These are phyloP conservation scores for Coprinopsis marcescibilis DNA, from an alignment of 768 basidiomycete species.

Conservation along the genomic window DNA sequence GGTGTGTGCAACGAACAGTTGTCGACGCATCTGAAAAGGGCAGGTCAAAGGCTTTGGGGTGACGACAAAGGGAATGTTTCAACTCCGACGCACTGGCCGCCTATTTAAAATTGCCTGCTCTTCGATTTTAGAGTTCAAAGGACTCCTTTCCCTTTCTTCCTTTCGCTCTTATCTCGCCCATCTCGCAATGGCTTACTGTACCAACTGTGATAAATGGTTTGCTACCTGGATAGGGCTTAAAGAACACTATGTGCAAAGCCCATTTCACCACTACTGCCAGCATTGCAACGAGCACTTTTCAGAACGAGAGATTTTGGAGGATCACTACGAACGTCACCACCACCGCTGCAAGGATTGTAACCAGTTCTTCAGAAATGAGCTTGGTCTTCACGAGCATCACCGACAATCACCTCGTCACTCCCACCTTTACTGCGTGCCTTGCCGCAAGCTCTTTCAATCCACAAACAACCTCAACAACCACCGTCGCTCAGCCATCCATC, in stretches of 20 bases:
- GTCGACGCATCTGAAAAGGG: too few species aligned
- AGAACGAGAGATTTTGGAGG: conserved; percentile 23
- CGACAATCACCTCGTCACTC: conserved; percentile 27
- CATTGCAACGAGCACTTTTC: conserved; percentile 39
- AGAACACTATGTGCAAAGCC: conserved; percentile 41
- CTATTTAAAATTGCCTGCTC: too few species aligned
- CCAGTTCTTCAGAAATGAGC: conserved; percentile 32
- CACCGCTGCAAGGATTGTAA: conserved; percentile 37
- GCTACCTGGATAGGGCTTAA: conserved; percentile 18
- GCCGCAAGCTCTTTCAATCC: conserved; percentile 39
- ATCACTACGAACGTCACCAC: conserved; percentile 38
- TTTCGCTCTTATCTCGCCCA: too few species aligned
- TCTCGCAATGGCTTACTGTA: too few species aligned
- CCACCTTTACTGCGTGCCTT: conserved; percentile 41
- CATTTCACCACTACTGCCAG: conserved; percentile 36
- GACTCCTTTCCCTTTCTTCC: too few species aligned
- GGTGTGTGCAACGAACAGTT: too few species aligned
- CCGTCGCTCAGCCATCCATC: neutral
- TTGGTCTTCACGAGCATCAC: conserved; percentile 43
- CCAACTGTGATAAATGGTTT: too few species aligned
- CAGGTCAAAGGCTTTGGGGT: too few species aligned
- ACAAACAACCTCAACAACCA: conserved; percentile 13
- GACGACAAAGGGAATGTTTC: too few species aligned
- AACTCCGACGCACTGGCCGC: too few species aligned
- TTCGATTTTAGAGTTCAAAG: too few species aligned